Percentiles rank a stretch among this genome's conserved stretches.
Conservation (phyloP, 1,284 basidiomycete species). For the Rhizoctonia solani region DNA sequence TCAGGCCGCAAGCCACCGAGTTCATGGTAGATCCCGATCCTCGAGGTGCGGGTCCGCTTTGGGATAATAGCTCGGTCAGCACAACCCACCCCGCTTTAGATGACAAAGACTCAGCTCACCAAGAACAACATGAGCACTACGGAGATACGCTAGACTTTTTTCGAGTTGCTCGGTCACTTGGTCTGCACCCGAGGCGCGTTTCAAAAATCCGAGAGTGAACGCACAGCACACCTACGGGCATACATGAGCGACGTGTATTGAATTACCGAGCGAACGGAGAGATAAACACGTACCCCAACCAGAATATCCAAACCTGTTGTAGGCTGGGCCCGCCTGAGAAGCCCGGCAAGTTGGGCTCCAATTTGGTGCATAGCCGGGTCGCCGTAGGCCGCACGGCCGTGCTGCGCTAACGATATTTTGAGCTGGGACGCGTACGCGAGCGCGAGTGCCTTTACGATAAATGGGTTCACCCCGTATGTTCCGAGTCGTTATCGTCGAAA, state of each 20-base stretch:
- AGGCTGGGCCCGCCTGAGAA: neutral
- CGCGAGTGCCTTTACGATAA: neutral
- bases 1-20: neutral
- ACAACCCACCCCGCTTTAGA: neutral
- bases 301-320: constrained; percentile 1
- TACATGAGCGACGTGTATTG: neutral
- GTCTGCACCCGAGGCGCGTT: neutral
- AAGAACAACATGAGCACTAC: constrained; percentile 2
- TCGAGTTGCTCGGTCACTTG: constrained; percentile 14
- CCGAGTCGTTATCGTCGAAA: constrained; percentile 13
- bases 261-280: neutral
- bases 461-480: neutral
- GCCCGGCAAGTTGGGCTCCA: neutral
- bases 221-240: neutral
- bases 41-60: constrained; percentile 9
- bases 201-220: constrained; percentile 21
- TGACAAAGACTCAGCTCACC: constrained; percentile 22
- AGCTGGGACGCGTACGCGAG: constrained; percentile 1
- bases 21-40: constrained; percentile 12
- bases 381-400: constrained; percentile 5
- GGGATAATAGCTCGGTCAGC: neutral
- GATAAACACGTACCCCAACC: constrained; percentile 7
- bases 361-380: neutral
- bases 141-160: neutral
- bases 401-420: constrained; percentile 11